Conservation (phyloP, 2,329 filamentous ascomycete species). For the Mariannaea sp. region DNA sequence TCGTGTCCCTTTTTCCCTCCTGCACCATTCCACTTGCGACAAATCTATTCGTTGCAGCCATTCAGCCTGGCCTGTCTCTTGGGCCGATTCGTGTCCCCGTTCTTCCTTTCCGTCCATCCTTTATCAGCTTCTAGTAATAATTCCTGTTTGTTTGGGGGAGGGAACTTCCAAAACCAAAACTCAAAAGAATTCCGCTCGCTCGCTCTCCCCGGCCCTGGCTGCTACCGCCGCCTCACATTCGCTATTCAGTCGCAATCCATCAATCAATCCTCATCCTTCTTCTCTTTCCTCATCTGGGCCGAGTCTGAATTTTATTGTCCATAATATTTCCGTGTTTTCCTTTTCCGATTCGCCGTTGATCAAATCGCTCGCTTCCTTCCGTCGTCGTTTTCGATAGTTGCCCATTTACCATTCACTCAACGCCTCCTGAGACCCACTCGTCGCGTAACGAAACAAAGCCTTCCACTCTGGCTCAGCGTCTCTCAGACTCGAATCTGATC, state of each 20-base stretch:
- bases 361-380: conserved; percentile 2
- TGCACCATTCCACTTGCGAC: conserved; percentile 17
- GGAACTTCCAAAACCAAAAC: not conserved
- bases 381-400: not conserved
- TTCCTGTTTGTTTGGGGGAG: not conserved
- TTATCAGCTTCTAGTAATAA: not conserved
- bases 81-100: conserved; percentile 27
- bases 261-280: not conserved
- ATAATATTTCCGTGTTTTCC: conserved; percentile 5
- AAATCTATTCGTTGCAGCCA: conserved; percentile 27
- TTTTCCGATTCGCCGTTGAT: not conserved
- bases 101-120: not conserved
- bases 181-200: not conserved
- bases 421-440: conserved; percentile 23
- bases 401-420: conserved; percentile 3
- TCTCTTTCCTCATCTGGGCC: not conserved
- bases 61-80: conserved; percentile 15
- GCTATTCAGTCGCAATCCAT: not conserved
- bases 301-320: not conserved
- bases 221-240: not conserved
- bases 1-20: not conserved
- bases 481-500: not conserved
- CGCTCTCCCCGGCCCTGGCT: not conserved
- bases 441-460: conserved; percentile 23
- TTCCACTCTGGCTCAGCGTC: conserved; percentile 3